Base-by-base conservation (phyloP, 768 basidiomycete genomes). In the Galerina marginata region DNA sequence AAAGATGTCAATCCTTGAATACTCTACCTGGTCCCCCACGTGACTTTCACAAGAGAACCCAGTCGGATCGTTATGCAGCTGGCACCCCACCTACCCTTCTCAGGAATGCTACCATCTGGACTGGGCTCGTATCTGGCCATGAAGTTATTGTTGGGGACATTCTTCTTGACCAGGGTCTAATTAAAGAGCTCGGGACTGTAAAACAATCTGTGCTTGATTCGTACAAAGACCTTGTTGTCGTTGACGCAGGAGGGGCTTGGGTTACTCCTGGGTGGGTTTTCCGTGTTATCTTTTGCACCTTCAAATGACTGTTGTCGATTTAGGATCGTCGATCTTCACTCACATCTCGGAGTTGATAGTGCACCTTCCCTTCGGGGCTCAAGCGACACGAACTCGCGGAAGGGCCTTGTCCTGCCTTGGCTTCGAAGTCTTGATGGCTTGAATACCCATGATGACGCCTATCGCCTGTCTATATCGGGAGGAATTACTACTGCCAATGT, bases 401-500 rank as follows among this genome's bases (percentile, higher is more conserved):
- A 78, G 29, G 80, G 79, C 1, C 71, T 79, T 2, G 71, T 75
- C 15, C 66, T 77, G 49, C 82, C 82, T 9, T 89, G 86, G 86
- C 77, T 93, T 47, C 82, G 91, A 12, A 83, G 85, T 40, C 71
- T 92, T 9, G 91, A 94, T 63, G 89, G 83, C 3, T 75, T 93
- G 54, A 92, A 93, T 67, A 91, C 89, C 0, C 90, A 89, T 64
- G 91, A 93, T 69, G 83, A 85, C 2, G 83, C 89, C 0, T 91
- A 87, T 72, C 71, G 70, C 16, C 78, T 89, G 0, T 83, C 87
- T 38, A 82, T 89, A 54, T 78, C 91, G 0, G 91, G 92, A 9
- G 92, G 92, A n/a, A 79, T 93, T n/a, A 92, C 91, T 3, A 91
- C 88, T 0, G 81, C 86, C 11, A 80, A 91, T 54, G 78, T 93